A percentile compares a stretch with the other conserved stretches of the same genome.
phyloP scores from a whole-genome alignment of 2,329 filamentous ascomycete species.

The Neospermospora avenae region DNA sequence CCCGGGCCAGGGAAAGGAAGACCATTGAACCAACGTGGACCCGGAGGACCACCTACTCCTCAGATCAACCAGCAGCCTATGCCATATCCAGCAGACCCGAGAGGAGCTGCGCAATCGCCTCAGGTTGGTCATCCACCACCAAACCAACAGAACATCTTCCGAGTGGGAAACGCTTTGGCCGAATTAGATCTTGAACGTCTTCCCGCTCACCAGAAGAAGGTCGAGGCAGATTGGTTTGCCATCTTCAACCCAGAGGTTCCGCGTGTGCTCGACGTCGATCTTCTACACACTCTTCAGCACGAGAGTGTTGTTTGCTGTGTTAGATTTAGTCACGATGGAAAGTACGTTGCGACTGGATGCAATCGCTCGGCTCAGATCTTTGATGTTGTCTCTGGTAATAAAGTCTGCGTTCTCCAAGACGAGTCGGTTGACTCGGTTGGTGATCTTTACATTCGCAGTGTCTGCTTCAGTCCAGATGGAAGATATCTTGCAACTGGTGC shows the following conservation, averaged over 20 bases:
- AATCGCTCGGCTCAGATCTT: conserved; percentile 99
- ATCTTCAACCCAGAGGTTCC: conserved; percentile 93
- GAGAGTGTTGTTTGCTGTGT: conserved; percentile 98
- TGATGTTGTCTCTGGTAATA: conserved; percentile 82
- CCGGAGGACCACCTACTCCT: conserved; percentile 76
- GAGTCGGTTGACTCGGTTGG: conserved; percentile 82
- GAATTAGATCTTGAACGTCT: conserved; percentile 86
- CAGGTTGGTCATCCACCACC: conserved; percentile 82
- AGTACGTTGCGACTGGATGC: conserved; percentile 94
- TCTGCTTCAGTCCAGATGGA: conserved; percentile 97
- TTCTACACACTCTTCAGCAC: conserved; percentile 89
- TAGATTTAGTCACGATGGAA: conserved; percentile 91
- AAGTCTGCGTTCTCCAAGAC: conserved; percentile 87
- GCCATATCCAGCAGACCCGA: conserved; percentile 78
- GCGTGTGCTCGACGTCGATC: conserved; percentile 85
- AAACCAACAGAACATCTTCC: conserved; percentile 51
- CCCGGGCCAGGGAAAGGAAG: conserved; percentile 74
- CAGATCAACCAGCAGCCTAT: conserved; percentile 86
- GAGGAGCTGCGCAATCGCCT: conserved; percentile 66
- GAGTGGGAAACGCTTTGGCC: conserved; percentile 69
- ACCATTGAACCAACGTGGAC: conserved; percentile 63
- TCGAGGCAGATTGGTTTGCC: conserved; percentile 89
- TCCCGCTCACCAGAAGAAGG: conserved; percentile 83
- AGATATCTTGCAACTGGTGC: conserved; percentile 92
- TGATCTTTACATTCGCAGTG: conserved; percentile 94